phyloP scores from a whole-genome alignment of 805 yeast genomes.

The Spathaspora hagerdaliae region DNA sequence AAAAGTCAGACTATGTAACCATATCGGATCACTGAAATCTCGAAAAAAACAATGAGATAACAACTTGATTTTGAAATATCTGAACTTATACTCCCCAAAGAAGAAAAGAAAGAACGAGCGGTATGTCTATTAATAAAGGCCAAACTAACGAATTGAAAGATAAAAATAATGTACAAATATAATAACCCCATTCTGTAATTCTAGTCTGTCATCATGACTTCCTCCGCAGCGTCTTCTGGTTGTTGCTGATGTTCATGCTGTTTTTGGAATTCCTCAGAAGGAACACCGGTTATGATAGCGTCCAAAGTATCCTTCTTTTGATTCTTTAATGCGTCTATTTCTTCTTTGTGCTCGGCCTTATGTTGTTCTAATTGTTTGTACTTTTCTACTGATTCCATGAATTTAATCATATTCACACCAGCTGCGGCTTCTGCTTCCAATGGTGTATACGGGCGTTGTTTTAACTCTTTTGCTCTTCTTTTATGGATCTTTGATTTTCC shows the following conservation, averaged over 20 bases:
- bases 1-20: no score
- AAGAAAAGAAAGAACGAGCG: no score
- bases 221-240: constrained; percentile 7
- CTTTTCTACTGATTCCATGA: constrained; percentile 57
- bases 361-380: constrained; percentile 44
- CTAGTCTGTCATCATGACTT: constrained; percentile 17
- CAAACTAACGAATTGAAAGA: neutral
- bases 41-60: no score
- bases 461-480: constrained; percentile 75
- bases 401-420: constrained; percentile 71
- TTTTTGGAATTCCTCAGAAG: constrained; percentile 17
- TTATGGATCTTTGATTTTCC: constrained; percentile 75
- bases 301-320: constrained; percentile 39
- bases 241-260: constrained; percentile 6
- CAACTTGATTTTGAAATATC: no score
- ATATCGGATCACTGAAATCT: no score
- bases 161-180: constrained; percentile 1
- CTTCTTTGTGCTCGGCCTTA: constrained; percentile 42
- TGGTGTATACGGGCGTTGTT: constrained; percentile 77
- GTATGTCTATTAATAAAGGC: no score
- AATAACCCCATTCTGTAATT: neutral
- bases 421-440: constrained; percentile 90
- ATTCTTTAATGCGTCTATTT: constrained; percentile 28
- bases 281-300: constrained; percentile 28
- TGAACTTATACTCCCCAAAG: no score